These are phyloP conservation scores for Linnemannia schmuckeri DNA, from an alignment of 192 early-diverging fungal species.

Conservation along the genomic window DNA sequence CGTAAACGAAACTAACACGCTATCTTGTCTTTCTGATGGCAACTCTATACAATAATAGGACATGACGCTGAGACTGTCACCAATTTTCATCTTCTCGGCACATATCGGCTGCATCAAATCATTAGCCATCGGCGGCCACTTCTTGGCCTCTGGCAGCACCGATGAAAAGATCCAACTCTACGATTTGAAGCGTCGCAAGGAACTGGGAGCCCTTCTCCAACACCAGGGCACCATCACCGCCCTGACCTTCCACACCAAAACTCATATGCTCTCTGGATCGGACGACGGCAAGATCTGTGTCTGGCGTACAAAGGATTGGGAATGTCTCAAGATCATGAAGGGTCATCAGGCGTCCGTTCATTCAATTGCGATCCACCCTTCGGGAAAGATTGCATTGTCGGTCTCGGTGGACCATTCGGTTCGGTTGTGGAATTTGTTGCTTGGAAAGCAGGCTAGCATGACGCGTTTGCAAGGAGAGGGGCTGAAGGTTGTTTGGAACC, in stretches of 20 bases:
- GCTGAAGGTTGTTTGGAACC: constrained; percentile 66
- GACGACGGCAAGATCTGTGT: constrained; percentile 93
- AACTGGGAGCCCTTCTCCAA: constrained; percentile 91
- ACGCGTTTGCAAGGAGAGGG: constrained; percentile 59
- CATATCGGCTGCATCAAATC: constrained; percentile 96
- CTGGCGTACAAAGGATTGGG: constrained; percentile 97
- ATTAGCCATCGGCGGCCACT: constrained; percentile 79
- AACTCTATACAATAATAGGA: constrained; percentile 10
- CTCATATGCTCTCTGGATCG: constrained; percentile 89
- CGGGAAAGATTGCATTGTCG: constrained; percentile 92
- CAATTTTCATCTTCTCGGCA: constrained; percentile 95
- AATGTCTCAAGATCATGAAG: constrained; percentile 88
- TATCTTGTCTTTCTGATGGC: too few relatives aligned
- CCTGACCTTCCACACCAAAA: constrained; percentile 83
- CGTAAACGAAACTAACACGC: too few relatives aligned
- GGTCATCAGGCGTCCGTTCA: constrained; percentile 84
- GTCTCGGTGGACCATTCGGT: constrained; percentile 81
- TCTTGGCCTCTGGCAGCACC: constrained; percentile 93
- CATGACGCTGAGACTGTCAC: constrained; percentile 65
- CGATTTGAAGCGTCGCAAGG: constrained; percentile 87
- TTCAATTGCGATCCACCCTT: constrained; percentile 92
- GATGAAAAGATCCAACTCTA: constrained; percentile 97
- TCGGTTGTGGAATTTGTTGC: constrained; percentile 84
- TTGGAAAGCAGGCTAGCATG: constrained; percentile 74
- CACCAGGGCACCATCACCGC: constrained; percentile 93